These are phyloP conservation scores for Blastocystis sp. DNA, from an alignment of 352 stramenopile genomes.

Conservation along the genomic window DNA sequence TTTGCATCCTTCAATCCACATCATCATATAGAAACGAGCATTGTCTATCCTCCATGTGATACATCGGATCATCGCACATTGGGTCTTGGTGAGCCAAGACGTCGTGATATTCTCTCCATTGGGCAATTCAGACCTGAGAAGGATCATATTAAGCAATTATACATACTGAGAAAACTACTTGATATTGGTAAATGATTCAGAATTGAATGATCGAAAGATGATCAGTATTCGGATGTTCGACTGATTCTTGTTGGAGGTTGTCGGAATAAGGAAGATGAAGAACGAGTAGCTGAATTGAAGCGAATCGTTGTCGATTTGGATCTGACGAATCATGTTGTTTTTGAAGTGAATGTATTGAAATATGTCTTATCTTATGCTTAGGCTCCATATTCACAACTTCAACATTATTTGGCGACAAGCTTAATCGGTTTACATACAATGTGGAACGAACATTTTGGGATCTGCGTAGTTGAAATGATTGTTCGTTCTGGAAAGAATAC, in stretches of 20 bases:
- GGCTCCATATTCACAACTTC: slow-evolving; percentile 82
- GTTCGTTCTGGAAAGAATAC: slow-evolving; percentile 58
- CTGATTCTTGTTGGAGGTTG: slow-evolving; percentile 89
- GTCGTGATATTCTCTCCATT: slow-evolving; percentile 83
- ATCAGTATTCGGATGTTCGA: slow-evolving; percentile 71
- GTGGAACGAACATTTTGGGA: slow-evolving; percentile 99
- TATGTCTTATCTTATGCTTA: slow-evolving; percentile 66
- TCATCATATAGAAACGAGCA: slow-evolving; percentile 9
- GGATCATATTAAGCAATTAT: slow-evolving; percentile 79
- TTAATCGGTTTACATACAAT: slow-evolving; percentile 95
- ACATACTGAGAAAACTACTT: slow-evolving; percentile 33
- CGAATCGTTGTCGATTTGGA: slow-evolving; percentile 74
- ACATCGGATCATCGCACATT: slow-evolving; percentile 68
- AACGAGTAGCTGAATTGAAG: slow-evolving; percentile 77
- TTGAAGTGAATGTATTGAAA: slow-evolving; percentile 74
- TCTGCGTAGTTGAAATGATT: slow-evolving; percentile 99
- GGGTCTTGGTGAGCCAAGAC: slow-evolving; percentile 64
- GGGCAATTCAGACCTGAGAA: slow-evolving; percentile 98
- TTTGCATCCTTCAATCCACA: not conserved
- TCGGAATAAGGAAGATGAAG: slow-evolving; percentile 82
- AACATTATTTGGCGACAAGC: slow-evolving; percentile 75
- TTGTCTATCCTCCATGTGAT: slow-evolving; percentile 90
- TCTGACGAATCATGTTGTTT: slow-evolving; percentile 78
- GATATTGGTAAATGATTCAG: slow-evolving; percentile 27
- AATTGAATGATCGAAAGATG: slow-evolving; percentile 10